Conservation (phyloP, 1,139 yeast species). For the Nadsonia commutata region DNA sequence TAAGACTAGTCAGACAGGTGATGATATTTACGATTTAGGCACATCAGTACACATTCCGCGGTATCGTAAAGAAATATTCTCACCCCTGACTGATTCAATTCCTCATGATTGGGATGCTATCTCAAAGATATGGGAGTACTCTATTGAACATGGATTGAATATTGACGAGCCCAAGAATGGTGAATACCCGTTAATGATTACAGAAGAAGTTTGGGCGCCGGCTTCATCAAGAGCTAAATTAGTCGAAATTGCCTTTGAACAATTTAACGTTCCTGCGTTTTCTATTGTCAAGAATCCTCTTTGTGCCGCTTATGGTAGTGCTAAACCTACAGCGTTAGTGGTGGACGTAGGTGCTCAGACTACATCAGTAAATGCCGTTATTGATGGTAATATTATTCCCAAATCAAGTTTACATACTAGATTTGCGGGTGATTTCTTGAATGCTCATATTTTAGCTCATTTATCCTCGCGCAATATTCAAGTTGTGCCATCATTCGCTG, state of each 20-base stretch:
- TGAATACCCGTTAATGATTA: conserved; percentile 66
- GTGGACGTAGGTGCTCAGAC: conserved; percentile 23
- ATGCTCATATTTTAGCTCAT: conserved; percentile 22
- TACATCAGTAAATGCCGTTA: conserved; percentile 75
- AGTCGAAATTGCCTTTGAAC: conserved; percentile 62
- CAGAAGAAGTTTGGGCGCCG: conserved; percentile 82
- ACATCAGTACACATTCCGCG: conserved; percentile 20
- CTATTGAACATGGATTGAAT: conserved; percentile 28
- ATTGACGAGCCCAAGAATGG: conserved; percentile 30
- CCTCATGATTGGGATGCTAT: conserved; percentile 34
- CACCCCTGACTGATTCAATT: conserved; percentile 28
- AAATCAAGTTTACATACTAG: conserved; percentile 23
- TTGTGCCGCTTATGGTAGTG: conserved; percentile 46
- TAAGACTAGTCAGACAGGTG: conserved; percentile 10
- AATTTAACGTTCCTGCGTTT: conserved; percentile 69
- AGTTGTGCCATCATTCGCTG: conserved; percentile 12
- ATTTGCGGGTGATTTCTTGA: conserved; percentile 30
- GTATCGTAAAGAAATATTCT: conserved; percentile 23
- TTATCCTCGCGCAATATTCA: conserved; percentile 18
- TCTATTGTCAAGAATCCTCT: conserved; percentile 75
- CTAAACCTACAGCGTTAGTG: conserved; percentile 24
- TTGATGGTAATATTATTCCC: conserved; percentile 48
- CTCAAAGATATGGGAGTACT: conserved; percentile 24
- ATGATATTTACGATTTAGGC: conserved; percentile 18
- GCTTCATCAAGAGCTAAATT: conserved; percentile 54